phyloP scores from a whole-genome alignment of 768 basidiomycete genomes.

The Hericium erinaceus region DNA sequence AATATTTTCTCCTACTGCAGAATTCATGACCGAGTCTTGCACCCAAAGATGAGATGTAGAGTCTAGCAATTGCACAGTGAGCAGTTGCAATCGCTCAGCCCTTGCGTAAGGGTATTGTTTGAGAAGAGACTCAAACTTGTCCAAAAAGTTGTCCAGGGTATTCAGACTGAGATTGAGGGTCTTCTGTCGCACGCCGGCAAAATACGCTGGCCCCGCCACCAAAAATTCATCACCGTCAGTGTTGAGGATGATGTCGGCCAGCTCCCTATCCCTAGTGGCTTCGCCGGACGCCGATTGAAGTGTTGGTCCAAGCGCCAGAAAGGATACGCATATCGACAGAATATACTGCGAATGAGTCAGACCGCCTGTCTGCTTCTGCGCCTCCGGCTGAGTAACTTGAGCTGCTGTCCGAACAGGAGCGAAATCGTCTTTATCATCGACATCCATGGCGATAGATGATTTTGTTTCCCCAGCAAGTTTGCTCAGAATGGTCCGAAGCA shows the following conservation, averaged over 20 bases:
- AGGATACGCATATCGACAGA: constrained; percentile 44
- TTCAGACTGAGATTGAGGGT: constrained; percentile 42
- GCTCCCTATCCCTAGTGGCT: constrained; percentile 50
- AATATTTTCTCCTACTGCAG: constrained; percentile 32
- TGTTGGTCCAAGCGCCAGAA: constrained; percentile 54
- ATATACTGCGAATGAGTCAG: constrained; percentile 25
- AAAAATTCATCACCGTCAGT: constrained; percentile 49
- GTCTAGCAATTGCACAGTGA: constrained; percentile 53
- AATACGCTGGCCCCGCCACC: constrained; percentile 44
- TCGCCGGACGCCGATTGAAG: constrained; percentile 51
- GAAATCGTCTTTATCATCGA: constrained; percentile 49
- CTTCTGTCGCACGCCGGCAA: constrained; percentile 45
- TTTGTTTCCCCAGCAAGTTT: constrained; percentile 14
- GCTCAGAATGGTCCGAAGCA: constrained; percentile 33
- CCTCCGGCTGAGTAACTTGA: constrained; percentile 22
- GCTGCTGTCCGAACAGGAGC: constrained; percentile 37
- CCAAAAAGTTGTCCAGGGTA: constrained; percentile 44
- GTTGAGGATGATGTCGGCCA: constrained; percentile 42
- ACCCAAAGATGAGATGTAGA: constrained; percentile 58
- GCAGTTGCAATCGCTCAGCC: constrained; percentile 41
- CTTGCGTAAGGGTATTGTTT: constrained; percentile 43
- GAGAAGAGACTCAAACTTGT: constrained; percentile 44
- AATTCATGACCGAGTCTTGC: constrained; percentile 16
- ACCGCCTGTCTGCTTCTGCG: constrained; percentile 20
- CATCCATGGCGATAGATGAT: constrained; percentile 20